These are phyloP conservation scores for Chalara sp. DNA, from an alignment of 2,329 filamentous ascomycete species.

Conservation along the genomic window DNA sequence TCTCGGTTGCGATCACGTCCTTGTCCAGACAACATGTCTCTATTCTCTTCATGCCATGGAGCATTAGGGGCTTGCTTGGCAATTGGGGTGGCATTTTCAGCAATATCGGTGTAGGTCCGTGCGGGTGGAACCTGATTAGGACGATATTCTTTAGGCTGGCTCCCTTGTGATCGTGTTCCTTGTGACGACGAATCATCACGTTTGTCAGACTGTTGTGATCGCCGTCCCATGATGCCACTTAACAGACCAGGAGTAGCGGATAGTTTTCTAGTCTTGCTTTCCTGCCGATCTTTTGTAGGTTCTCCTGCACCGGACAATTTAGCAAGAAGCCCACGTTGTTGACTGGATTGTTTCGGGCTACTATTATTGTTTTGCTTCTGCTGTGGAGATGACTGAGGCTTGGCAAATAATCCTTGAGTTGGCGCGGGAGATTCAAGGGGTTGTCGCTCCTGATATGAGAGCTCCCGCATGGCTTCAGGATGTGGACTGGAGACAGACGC, in stretches of 20 bases:
- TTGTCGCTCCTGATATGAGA: conserved; percentile 12
- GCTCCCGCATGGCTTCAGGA: conserved; percentile 9
- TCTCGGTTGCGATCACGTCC: conserved; percentile 1
- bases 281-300: background rate
- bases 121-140: conserved; percentile 11
- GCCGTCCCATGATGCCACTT: conserved; percentile 18
- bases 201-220: conserved; percentile 14
- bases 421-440: conserved; percentile 1
- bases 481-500: conserved; percentile 1
- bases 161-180: conserved; percentile 14
- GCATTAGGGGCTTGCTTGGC: conserved; percentile 2
- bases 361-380: too few relatives aligned
- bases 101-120: conserved; percentile 21
- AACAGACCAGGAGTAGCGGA: background rate
- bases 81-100: conserved; percentile 4
- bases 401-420: too few relatives aligned
- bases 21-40: background rate
- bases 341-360: too few relatives aligned
- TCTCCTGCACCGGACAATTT: too few relatives aligned
- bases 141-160: conserved; percentile 3
- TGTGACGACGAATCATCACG: conserved; percentile 17
- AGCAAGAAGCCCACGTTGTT: too few relatives aligned
- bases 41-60: conserved; percentile 3
- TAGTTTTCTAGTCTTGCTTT: background rate
- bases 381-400: too few relatives aligned